Conservation (phyloP, 208 protist genomes). For the Acanthamoeba divionensis region DNA sequence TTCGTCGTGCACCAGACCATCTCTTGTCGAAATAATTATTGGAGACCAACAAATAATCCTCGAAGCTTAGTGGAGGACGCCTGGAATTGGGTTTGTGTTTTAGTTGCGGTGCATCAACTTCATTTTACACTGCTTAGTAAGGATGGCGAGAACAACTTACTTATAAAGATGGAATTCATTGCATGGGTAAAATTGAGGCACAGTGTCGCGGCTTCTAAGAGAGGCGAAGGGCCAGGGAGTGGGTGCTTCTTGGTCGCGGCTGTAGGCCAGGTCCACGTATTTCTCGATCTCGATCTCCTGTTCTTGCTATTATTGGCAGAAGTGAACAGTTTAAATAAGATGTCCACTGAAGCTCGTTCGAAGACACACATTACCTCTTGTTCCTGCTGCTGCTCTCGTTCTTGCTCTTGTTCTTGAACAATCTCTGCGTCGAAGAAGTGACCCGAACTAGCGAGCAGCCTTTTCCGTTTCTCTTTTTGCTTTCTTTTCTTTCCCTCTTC, state of each 20-base stretch:
- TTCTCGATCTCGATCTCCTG: slow-evolving; percentile 80
- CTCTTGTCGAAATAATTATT: slow-evolving; percentile 90
- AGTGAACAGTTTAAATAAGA: neutral
- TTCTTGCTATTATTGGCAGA: slow-evolving; percentile 66
- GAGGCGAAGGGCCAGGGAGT: slow-evolving; percentile 81
- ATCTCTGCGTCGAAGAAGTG: slow-evolving; percentile 70
- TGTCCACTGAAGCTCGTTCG: neutral
- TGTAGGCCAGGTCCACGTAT: slow-evolving; percentile 78
- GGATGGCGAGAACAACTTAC: neutral
- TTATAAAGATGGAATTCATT: slow-evolving; percentile 55
- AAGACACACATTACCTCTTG: slow-evolving; percentile 7
- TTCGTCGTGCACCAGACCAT: slow-evolving; percentile 85
- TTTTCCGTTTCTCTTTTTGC: slow-evolving; percentile 39
- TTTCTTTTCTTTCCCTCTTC: slow-evolving; percentile 71
- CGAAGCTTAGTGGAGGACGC: slow-evolving; percentile 73
- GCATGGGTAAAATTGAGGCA: slow-evolving; percentile 63
- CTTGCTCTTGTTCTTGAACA: slow-evolving; percentile 68
- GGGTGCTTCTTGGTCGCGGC: slow-evolving; percentile 86
- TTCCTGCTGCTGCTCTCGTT: slow-evolving; percentile 74
- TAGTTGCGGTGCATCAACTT: neutral
- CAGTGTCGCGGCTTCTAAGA: neutral
- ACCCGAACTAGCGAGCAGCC: slow-evolving; percentile 47
- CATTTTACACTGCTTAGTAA: neutral
- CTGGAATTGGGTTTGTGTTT: neutral
- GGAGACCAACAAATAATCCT: slow-evolving; percentile 78